Evolutionary conservation across 345 rosid genomes (phyloP).

Genomic region (Populus nigra): DNA sequence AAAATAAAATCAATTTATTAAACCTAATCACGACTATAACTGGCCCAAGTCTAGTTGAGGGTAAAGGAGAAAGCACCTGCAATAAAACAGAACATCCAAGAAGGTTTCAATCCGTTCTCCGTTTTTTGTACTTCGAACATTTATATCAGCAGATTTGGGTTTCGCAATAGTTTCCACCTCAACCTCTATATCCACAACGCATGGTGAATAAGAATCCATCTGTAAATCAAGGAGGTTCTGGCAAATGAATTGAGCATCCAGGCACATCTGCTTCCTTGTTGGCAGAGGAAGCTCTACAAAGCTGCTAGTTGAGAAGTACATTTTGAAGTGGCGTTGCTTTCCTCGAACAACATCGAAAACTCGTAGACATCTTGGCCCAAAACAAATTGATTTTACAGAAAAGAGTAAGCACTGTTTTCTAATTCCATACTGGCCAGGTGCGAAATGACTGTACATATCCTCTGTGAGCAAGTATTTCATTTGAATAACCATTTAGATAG

Average conservation of each 20-base stretch:
- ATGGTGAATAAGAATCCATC: conserved; percentile 56
- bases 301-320: conserved; percentile 52
- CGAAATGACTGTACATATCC: not conserved
- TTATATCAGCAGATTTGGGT: conserved; percentile 40
- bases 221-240: conserved; percentile 62
- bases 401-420: not conserved
- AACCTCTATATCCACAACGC: conserved; percentile 62
- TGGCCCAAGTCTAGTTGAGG: not conserved
- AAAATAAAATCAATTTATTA: too few relatives aligned
- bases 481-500: too few relatives aligned
- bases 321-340: conserved; percentile 38
- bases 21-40: too few relatives aligned
- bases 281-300: conserved; percentile 60
- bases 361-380: conserved; percentile 66
- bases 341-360: conserved; percentile 63
- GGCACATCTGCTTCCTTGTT: conserved; percentile 44
- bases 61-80: not conserved
- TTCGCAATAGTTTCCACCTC: conserved; percentile 49
- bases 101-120: conserved; percentile 25
- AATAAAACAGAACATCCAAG: not conserved
- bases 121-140: conserved; percentile 41
- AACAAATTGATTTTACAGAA: not conserved
- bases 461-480: not conserved
- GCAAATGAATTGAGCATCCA: conserved; percentile 47
- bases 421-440: not conserved